Evolutionary conservation across 805 yeast species (phyloP).

Genomic region (Cyberlindnera bimundalis): DNA sequence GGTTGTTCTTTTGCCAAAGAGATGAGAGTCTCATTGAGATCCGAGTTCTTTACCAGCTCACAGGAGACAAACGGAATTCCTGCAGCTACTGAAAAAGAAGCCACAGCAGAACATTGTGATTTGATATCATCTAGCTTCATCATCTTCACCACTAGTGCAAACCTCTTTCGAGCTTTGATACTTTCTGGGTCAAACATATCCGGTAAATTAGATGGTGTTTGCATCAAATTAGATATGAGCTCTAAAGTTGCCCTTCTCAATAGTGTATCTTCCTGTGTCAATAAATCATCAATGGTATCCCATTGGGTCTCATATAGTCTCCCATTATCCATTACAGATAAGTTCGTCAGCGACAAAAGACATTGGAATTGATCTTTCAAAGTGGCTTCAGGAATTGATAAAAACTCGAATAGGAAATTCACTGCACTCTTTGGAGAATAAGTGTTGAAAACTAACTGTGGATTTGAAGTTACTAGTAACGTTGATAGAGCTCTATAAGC

Average conservation of each 20-base stretch:
- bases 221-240: slow-evolving; percentile 57
- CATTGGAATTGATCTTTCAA: slow-evolving; percentile 46
- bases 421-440: slow-evolving; percentile 23
- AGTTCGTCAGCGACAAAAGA: slow-evolving; percentile 62
- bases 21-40: slow-evolving; percentile 27
- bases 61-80: slow-evolving; percentile 35
- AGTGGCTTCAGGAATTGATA: slow-evolving; percentile 26
- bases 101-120: slow-evolving; percentile 41
- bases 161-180: slow-evolving; percentile 36
- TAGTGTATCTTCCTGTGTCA: slow-evolving; percentile 42
- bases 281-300: slow-evolving; percentile 41
- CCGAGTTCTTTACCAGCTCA: slow-evolving; percentile 26
- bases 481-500: slow-evolving; percentile 44
- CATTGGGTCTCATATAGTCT: slow-evolving; percentile 36
- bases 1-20: slow-evolving; percentile 28
- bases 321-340: slow-evolving; percentile 44
- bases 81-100: slow-evolving; percentile 34
- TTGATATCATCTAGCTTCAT: slow-evolving; percentile 35
- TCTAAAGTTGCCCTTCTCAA: slow-evolving; percentile 63
- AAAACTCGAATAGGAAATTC: slow-evolving; percentile 37
- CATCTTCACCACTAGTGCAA: slow-evolving; percentile 38
- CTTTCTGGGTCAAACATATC: slow-evolving; percentile 56
- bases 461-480: slow-evolving; percentile 44
- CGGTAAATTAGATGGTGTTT: slow-evolving; percentile 36
- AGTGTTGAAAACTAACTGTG: slow-evolving; percentile 36